Base-by-base conservation (phyloP, 441 rosid genomes). In the Hura crepitans region DNA sequence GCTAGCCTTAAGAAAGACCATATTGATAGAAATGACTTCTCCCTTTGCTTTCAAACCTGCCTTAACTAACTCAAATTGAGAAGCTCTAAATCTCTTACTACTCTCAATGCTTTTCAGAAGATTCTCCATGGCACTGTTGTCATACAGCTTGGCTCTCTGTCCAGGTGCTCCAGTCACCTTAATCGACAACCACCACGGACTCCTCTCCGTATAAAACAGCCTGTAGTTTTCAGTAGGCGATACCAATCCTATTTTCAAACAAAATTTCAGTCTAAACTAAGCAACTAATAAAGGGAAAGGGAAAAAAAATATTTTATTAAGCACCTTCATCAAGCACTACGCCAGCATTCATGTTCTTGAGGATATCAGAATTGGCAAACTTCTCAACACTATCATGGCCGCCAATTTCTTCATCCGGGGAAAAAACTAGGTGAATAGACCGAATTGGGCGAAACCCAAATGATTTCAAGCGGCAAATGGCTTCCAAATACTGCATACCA, bases 371-470 rank as follows among this genome's bases (percentile, higher is more conserved):
- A 30, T 76, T 76, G 0, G 79, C 91, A 18, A 95, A 82, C 87
- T 84, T 86, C 81, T 80, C 86, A 20, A 86, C 94, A 28, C 99
- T 97, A 58, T 84, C 93, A 65, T 85, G 91, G 53, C 97, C 95
- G 12, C 97, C 99, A 50, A 90, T 90, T 84, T 95, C 99, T 74
- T 95, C 99, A 74, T 95, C 97, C 30, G 99, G 93, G 59, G 82
- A 88, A 74, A 90, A 92, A 59, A 86, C 79, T 75, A 92, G 73
- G 79, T 90, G 87, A 77, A 92, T 83, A 62, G 97, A 75, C 30
- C 99, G 89, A 71, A 75, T 18, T 0, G 97, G 97, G 37, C 42
- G 77, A 73, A 84, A 94, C 10, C 90, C 90, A 42, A 82, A 76
- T 45, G 82, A 69, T 72, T 84, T 86, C 79, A 92, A 72, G 74